Conservation (phyloP, 495 filamentous ascomycete genomes). For the Tuber calosporum region DNA sequence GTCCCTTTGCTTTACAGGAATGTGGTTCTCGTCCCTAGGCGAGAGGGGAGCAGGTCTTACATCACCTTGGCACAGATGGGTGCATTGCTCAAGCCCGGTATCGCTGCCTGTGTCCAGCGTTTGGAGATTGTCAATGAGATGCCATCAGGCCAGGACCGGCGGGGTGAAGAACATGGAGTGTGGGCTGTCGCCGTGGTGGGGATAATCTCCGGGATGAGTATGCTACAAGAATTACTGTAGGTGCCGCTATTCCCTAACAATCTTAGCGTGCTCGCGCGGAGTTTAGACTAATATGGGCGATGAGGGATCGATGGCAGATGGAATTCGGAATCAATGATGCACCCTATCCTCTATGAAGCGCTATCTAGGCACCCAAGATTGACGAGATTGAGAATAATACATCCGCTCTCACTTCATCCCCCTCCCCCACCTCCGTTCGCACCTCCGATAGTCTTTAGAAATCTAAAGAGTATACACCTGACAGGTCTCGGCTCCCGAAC, state of each 20-base stretch:
- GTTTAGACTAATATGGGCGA: constrained; percentile 6
- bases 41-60: constrained; percentile 11
- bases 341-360: constrained; percentile 28
- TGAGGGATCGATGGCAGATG: constrained; percentile 18
- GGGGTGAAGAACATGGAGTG: constrained; percentile 23
- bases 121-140: constrained; percentile 20
- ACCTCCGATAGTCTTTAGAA: constrained; percentile 3
- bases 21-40: constrained; percentile 15
- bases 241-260: not conserved
- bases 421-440: not conserved
- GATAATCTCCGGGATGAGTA: constrained; percentile 25
- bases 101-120: constrained; percentile 28
- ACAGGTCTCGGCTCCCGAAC: not conserved
- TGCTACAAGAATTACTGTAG: constrained; percentile 25
- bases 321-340: constrained; percentile 22
- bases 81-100: constrained; percentile 30
- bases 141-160: not conserved
- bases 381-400: constrained; percentile 19
- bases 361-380: constrained; percentile 16
- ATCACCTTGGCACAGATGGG: constrained; percentile 23
- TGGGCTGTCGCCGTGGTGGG: constrained; percentile 31
- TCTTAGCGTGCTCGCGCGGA: not conserved
- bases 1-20: constrained; percentile 29
- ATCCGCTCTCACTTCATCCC: constrained; percentile 12
- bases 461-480: constrained; percentile 1